phyloP scores from a whole-genome alignment of 2,329 filamentous ascomycete genomes.

The Penicillium italicum region DNA sequence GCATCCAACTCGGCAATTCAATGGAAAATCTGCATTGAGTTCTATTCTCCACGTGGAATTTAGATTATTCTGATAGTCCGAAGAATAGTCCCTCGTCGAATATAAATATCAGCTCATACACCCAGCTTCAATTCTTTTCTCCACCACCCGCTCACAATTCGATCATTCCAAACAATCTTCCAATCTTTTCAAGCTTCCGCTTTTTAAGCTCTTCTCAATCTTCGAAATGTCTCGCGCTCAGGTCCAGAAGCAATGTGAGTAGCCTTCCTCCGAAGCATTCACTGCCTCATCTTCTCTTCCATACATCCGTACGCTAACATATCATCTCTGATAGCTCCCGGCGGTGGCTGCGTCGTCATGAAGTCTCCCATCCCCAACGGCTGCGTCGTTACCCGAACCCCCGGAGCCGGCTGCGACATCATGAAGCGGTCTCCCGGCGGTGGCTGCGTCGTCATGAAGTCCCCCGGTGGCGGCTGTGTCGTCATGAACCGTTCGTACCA shows the following conservation, averaged over 20 bases:
- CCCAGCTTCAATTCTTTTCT: not conserved
- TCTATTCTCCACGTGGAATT: not conserved
- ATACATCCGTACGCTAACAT: slow-evolving; percentile 6
- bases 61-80: not conserved
- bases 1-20: not conserved
- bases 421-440: slow-evolving; percentile 4
- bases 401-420: not conserved
- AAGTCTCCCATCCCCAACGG: not conserved
- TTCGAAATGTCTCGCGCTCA: slow-evolving; percentile 28
- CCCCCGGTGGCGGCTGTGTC: slow-evolving; percentile 18
- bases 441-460: slow-evolving; percentile 5
- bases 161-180: slow-evolving; percentile 10
- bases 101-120: not conserved
- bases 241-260: slow-evolving; percentile 25
- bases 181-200: slow-evolving; percentile 14
- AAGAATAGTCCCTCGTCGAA: not conserved
- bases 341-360: slow-evolving; percentile 26
- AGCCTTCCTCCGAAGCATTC: not conserved
- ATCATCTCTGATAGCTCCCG: slow-evolving; percentile 21
- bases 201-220: slow-evolving; percentile 16
- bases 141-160: slow-evolving; percentile 11
- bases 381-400: not conserved
- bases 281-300: not conserved
- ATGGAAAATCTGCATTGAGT: not conserved
- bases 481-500: slow-evolving; percentile 1